These are phyloP conservation scores for Gossypium herbaceum DNA, from an alignment of 345 rosid genomes.

Conservation along the genomic window DNA sequence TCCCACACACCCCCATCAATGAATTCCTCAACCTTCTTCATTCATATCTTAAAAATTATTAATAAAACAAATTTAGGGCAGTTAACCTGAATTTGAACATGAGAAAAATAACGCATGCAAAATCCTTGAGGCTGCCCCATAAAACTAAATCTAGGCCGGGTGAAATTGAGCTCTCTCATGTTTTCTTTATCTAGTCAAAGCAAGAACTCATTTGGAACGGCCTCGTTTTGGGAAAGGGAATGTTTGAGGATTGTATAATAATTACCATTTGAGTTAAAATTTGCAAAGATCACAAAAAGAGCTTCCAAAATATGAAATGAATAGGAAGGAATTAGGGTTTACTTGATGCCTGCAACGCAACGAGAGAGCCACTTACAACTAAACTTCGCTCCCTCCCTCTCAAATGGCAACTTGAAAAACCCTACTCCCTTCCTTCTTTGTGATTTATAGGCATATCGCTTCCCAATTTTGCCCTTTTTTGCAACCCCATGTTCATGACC, in stretches of 20 bases:
- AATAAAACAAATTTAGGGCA: conserved; percentile 14
- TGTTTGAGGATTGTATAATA: neutral
- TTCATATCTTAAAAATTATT: too few species aligned
- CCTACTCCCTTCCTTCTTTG: neutral
- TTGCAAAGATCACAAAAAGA: neutral
- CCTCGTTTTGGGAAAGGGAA: neutral
- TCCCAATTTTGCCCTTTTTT: neutral
- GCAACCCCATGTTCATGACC: too few species aligned
- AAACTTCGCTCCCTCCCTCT: neutral
- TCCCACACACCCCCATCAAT: too few species aligned
- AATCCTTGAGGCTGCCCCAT: conserved; percentile 17
- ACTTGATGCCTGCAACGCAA: conserved; percentile 13
- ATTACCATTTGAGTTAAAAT: neutral
- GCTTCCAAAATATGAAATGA: too few species aligned
- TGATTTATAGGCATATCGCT: neutral
- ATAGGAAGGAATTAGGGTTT: neutral
- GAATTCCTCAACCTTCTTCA: too few species aligned
- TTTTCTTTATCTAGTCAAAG: neutral
- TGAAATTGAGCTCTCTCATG: conserved; percentile 13
- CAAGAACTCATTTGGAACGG: conserved; percentile 17
- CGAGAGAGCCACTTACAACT: neutral
- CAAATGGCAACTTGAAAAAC: conserved; percentile 14
- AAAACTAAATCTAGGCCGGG: conserved; percentile 11
- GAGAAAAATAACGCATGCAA: neutral
- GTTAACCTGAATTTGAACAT: conserved; percentile 13